phyloP scores from a whole-genome alignment of 2,329 filamentous ascomycete genomes.

The Graphium sp. region DNA sequence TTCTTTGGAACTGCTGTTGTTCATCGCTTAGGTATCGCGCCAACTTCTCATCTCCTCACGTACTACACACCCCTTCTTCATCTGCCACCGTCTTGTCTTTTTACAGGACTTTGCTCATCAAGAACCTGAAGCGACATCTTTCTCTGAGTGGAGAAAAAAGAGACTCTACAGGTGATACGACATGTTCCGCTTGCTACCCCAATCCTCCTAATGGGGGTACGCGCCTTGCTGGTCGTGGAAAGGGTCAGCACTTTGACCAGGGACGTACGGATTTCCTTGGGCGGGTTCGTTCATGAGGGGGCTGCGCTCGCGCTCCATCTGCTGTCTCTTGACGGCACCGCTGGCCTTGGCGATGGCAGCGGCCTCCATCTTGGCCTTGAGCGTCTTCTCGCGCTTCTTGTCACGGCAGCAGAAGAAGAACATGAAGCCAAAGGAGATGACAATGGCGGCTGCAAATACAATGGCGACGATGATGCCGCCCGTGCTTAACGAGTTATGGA shows the following conservation, averaged over 20 bases:
- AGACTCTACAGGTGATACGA: too few species aligned
- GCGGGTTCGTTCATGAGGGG: constrained; percentile 15
- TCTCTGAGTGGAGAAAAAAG: too few species aligned
- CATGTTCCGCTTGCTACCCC: too few species aligned
- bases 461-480: constrained; percentile 29
- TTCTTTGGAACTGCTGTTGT: too few species aligned
- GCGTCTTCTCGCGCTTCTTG: constrained; percentile 22
- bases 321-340: constrained; percentile 20
- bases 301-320: constrained; percentile 14
- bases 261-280: constrained; percentile 3
- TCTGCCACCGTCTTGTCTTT: too few species aligned
- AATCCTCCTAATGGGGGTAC: too few species aligned
- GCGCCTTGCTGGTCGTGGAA: too few species aligned
- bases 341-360: constrained; percentile 30
- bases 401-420: constrained; percentile 36
- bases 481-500: constrained; percentile 19
- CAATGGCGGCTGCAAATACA: constrained; percentile 23
- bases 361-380: constrained; percentile 28
- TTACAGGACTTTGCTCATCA: too few species aligned
- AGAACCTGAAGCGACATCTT: too few species aligned
- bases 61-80: too few species aligned
- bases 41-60: too few species aligned
- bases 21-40: too few species aligned
- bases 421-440: constrained; percentile 19
- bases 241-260: constrained; percentile 12